Evolutionary conservation across 2,329 filamentous ascomycete species (phyloP), one percentile per base, ranked within the genome.

Genomic region (Diaporthe sp.): DNA sequence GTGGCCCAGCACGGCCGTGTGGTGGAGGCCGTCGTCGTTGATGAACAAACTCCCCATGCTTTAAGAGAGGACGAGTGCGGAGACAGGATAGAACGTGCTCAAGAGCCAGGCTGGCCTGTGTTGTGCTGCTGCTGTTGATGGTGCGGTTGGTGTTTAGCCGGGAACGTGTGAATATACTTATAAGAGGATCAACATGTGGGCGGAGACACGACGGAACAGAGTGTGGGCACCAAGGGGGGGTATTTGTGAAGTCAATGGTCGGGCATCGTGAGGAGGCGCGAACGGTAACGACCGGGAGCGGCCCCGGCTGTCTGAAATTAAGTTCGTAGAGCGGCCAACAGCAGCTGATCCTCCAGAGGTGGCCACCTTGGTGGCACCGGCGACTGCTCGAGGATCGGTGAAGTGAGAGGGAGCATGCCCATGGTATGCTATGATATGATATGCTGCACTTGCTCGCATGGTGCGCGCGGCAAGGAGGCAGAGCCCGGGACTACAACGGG

Each of bases 11-110:
- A 75, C 68, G 22, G 74, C 74, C 58, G 59, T 51, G 39, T 75
- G 74, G 37, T 75, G 74, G 22, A 72, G 74, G 28, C 69, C 51
- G 25, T 75, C 74, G 69, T 75, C 74, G 62, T 74, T 74, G 39
- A 67, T 59, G 51, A 75, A 75, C n/a, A 75, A 19, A 13, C 37
- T 75, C 9, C 59, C 74, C 74, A 75, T 75, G 13, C 57, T 72
- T 37, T 13, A 10, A 22, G 39, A 49, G 44, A 19, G 3, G n/a
- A 28, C 39, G 15, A 39, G 28, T 46, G 25, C 31, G 9, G 22
- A 42, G 28, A 31, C 57, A 10, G 17, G 8, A 9, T n/a, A 19
- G 19, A 42, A 53, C n/a, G 37, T 22, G 22, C 6, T 22, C n/a
- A n/a, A 28, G 22, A 51, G n/a, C 15, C 25, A 13, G 19, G 25